These are phyloP conservation scores for Rhamnella rubrinervis DNA, from an alignment of 331 rosid genomes.

Conservation along the genomic window DNA sequence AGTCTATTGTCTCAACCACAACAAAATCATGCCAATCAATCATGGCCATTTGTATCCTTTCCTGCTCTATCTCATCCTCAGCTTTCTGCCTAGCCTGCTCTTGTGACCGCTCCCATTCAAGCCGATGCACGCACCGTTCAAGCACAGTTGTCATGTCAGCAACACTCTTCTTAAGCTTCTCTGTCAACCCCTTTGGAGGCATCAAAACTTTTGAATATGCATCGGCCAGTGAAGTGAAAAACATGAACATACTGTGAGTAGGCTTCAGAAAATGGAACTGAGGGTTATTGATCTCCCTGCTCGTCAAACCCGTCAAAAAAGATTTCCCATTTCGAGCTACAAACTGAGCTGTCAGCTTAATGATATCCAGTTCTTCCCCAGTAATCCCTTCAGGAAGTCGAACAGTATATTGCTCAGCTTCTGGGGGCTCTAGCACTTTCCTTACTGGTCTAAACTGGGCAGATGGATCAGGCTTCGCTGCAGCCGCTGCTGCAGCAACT, in stretches of 20 bases:
- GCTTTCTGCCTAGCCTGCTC: constrained; percentile 95
- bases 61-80: constrained; percentile 91
- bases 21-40: constrained; percentile 98
- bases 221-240: constrained; percentile 90
- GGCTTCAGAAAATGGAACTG: constrained; percentile 94
- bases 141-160: constrained; percentile 90
- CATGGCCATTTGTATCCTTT: constrained; percentile 91
- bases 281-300: constrained; percentile 80
- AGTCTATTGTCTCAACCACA: constrained; percentile 81
- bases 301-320: constrained; percentile 77
- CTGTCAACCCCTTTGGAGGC: constrained; percentile 85
- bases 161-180: constrained; percentile 69
- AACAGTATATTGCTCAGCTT: constrained; percentile 88
- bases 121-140: constrained; percentile 79
- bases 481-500: constrained; percentile 22
- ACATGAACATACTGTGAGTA: constrained; percentile 86
- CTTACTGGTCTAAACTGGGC: constrained; percentile 66
- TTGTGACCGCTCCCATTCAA: constrained; percentile 92
- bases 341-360: constrained; percentile 90
- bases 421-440: constrained; percentile 80
- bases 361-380: constrained; percentile 86
- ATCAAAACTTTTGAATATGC: constrained; percentile 87
- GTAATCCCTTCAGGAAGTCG: constrained; percentile 92
- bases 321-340: constrained; percentile 94
- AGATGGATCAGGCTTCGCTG: constrained; percentile 56